Percentiles rank a stretch among this genome's conserved stretches.
Evolutionary conservation across 2,329 filamentous ascomycete species (phyloP).

Genomic region (Colletotrichum camelliae): DNA sequence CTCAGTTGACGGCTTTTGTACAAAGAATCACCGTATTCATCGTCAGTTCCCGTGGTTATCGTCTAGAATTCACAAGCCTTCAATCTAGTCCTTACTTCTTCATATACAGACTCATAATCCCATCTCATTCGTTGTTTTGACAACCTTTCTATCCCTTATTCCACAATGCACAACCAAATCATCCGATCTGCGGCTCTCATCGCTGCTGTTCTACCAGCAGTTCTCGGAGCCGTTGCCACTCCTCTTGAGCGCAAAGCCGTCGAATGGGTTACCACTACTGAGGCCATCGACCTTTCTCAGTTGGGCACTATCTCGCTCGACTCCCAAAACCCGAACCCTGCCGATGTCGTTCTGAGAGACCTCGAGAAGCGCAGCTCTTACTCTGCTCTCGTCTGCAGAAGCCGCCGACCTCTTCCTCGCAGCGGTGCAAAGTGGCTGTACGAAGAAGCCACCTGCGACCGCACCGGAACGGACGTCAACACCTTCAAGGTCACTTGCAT

Average conservation of each 20-base stretch:
- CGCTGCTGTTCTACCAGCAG: neutral
- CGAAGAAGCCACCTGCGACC: neutral
- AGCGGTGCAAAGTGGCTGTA: neutral
- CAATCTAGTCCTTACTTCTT: neutral
- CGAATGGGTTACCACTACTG: neutral
- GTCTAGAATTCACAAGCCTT: neutral
- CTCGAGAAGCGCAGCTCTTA: neutral
- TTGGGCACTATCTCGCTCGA: neutral
- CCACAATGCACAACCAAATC: neutral
- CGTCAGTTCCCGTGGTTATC: neutral
- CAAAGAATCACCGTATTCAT: neutral
- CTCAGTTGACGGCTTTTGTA: neutral
- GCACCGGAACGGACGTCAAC: neutral
- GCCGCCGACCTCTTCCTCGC: neutral
- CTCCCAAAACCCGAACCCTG: neutral
- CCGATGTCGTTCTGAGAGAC: neutral
- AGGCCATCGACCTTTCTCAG: neutral
- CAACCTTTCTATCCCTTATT: neutral
- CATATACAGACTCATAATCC: neutral
- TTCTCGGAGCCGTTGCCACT: neutral
- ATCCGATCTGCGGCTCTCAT: neutral
- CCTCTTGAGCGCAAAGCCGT: neutral
- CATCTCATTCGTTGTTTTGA: neutral
- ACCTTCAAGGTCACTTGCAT: neutral
- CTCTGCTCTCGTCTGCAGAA: neutral